phyloP scores from a whole-genome alignment of 805 yeast species.

The Saccharomycopsis fodiens region DNA sequence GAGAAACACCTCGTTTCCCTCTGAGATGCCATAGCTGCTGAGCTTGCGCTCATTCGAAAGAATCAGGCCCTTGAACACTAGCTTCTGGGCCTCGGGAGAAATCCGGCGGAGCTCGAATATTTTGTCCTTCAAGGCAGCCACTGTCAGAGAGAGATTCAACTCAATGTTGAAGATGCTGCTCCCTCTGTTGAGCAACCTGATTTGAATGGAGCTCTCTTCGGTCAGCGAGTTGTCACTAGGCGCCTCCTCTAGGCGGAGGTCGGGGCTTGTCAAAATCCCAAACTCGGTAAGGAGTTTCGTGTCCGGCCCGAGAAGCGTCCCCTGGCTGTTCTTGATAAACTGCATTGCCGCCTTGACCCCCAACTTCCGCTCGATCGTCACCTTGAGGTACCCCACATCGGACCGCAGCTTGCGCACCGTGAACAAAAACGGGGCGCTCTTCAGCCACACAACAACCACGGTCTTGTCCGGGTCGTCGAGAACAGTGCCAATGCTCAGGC shows the following conservation, averaged over 20 bases:
- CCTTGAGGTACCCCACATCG: neutral
- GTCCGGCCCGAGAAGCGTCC: neutral
- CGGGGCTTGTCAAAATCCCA: neutral
- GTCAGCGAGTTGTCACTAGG: neutral
- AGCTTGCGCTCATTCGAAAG: slow-evolving; percentile 5
- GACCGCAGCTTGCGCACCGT: neutral
- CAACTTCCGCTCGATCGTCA: neutral
- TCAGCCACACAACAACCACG: slow-evolving; percentile 5
- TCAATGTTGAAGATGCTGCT: neutral
- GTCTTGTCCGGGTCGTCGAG: neutral
- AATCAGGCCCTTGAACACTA: slow-evolving; percentile 10
- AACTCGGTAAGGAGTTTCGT: neutral
- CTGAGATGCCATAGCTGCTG: slow-evolving; percentile 1
- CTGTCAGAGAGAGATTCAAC: neutral
- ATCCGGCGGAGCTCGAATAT: neutral
- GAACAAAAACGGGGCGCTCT: slow-evolving; percentile 1
- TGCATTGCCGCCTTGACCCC: neutral
- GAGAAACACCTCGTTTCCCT: neutral
- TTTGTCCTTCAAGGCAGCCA: neutral
- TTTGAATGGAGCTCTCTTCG: neutral
- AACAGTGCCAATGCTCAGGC: neutral
- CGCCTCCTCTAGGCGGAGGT: neutral
- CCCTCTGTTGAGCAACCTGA: slow-evolving; percentile 3
- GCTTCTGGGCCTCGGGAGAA: neutral
- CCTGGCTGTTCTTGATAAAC: neutral